Conservation (phyloP, 2,329 filamentous ascomycete genomes). For the Sporothrix euskadiensis region DNA sequence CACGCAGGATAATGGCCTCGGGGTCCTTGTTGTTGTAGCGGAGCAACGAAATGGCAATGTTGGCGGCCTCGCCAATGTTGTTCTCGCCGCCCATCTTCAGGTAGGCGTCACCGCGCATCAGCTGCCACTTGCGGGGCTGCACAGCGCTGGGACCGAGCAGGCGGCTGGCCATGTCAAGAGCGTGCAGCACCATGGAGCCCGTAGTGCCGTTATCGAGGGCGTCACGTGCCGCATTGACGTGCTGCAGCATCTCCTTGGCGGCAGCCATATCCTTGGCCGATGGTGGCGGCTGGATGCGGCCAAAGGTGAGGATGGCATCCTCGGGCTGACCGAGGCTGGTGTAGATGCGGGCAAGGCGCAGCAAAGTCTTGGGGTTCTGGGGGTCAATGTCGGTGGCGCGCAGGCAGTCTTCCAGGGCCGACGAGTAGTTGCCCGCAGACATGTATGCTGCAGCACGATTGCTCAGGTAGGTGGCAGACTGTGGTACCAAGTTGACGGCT, state of each 20-base stretch:
- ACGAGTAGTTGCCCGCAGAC: constrained; percentile 74
- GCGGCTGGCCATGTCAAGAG: constrained; percentile 85
- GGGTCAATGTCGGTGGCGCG: constrained; percentile 81
- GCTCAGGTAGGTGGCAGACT: constrained; percentile 85
- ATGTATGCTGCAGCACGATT: constrained; percentile 96
- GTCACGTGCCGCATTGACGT: constrained; percentile 77
- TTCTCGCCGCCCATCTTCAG: constrained; percentile 90
- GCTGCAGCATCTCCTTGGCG: constrained; percentile 81
- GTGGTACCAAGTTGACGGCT: constrained; percentile 87
- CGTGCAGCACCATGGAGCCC: constrained; percentile 89
- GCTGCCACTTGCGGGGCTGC: constrained; percentile 87
- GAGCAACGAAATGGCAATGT: constrained; percentile 84
- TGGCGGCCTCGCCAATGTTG: constrained; percentile 86
- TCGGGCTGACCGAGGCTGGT: constrained; percentile 82
- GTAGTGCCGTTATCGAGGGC: constrained; percentile 72
- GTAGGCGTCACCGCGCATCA: constrained; percentile 89
- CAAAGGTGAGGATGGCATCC: constrained; percentile 81
- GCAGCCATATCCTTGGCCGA: constrained; percentile 81
- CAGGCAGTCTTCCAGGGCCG: constrained; percentile 84
- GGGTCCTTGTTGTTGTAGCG: constrained; percentile 87
- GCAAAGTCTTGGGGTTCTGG: constrained; percentile 80
- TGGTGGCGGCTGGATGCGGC: constrained; percentile 74
- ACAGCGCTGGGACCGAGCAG: constrained; percentile 72
- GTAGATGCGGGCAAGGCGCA: constrained; percentile 86
- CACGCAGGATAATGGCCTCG: constrained; percentile 86